Evolutionary conservation across 805 yeast species (phyloP), one percentile per base, ranked within the genome.

Genomic region (Candida khao-thaluensis): DNA sequence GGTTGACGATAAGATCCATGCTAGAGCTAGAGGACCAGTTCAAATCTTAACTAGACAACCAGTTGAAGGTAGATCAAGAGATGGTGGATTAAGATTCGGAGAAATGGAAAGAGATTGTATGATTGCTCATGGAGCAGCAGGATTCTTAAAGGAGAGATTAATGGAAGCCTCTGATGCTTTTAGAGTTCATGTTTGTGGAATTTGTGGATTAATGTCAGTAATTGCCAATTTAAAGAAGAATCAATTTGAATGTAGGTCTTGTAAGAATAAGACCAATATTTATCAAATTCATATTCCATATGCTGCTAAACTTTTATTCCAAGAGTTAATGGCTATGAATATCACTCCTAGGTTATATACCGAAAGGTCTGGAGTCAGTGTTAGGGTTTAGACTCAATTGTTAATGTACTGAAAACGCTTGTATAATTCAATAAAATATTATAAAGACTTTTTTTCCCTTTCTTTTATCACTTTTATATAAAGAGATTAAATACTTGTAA

Each of bases 71-170:
- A 82, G 99, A 67, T 89, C 97, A 12, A 81, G 99, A 71, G 98
- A 93, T 67, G 99, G 99, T 79, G 99, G 99, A 54, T 74, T 91
- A 63, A 87, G 99, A 69, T 90, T 91, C 78, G 99, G 99, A 59
- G 99, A 91, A 68, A 93, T 93, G 99, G 99, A 93, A 71, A 87
- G 99, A 74, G 99, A 93, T 76, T 93, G 99, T 84, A 91, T 93
- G 97, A 93, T 93, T 74, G 99, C 99, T 2, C 98, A 93, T 62
- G 99, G 99, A 64, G 98, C 97, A 10, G 97, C 99, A 3, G 95
- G 97, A 6, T 91, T 93, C 74, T 77, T 93, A 71, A 89, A 91
- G 66, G 99, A 93, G 71, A 79, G 99, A 64, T 74, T 93, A 63
- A 91, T 93, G 97, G 98, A 93, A 66, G 96, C 97, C 9, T 91